Conservation (phyloP, 768 basidiomycete genomes). For the Postia placenta region DNA sequence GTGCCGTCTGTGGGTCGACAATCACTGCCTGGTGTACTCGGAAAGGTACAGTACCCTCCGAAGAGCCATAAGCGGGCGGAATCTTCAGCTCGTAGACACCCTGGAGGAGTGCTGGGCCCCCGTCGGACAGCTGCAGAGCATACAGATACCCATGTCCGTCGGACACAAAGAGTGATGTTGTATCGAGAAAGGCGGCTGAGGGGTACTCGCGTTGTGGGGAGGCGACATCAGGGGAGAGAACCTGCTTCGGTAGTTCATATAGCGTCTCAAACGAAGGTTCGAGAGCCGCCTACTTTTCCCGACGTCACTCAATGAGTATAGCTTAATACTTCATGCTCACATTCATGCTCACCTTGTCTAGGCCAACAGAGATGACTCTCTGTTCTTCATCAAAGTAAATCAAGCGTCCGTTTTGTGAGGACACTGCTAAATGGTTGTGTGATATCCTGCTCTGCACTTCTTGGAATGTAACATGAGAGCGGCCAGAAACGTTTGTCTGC, state of each 20-base stretch:
- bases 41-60: constrained; percentile 31
- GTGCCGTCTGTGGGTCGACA: constrained; percentile 31
- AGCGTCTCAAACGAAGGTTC: constrained; percentile 48
- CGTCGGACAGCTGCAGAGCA: constrained; percentile 40
- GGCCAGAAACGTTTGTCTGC: constrained; percentile 54
- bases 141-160: constrained; percentile 72
- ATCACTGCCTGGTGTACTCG: constrained; percentile 37
- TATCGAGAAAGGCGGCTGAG: constrained; percentile 52
- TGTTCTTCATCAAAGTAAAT: constrained; percentile 65
- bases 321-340: no score
- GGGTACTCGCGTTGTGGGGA: constrained; percentile 65
- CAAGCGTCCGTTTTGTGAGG: constrained; percentile 38
- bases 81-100: constrained; percentile 44
- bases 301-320: not conserved
- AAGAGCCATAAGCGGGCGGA: constrained; percentile 17
- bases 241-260: constrained; percentile 53
- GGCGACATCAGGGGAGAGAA: constrained; percentile 35
- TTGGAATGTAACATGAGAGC: constrained; percentile 61
- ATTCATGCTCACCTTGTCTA: constrained; percentile 49
- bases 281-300: constrained; percentile 45
- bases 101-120: constrained; percentile 37
- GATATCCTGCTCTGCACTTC: constrained; percentile 82
- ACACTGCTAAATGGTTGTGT: constrained; percentile 71
- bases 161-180: constrained; percentile 46
- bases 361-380: constrained; percentile 51